Evolutionary conservation across 1,139 yeast species (phyloP).

Genomic region (Debaryomyces udenii): DNA sequence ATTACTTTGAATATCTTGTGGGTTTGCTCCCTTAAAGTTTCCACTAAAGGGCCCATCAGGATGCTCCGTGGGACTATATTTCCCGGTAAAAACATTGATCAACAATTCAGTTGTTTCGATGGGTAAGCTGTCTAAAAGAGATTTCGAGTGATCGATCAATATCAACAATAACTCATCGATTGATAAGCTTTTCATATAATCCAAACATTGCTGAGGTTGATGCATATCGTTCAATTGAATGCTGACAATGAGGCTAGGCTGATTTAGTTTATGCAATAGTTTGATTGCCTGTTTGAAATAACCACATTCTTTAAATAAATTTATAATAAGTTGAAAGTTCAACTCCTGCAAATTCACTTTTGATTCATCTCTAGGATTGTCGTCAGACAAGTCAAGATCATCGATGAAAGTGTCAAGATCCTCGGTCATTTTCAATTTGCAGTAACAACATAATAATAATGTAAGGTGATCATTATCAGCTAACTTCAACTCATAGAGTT

Average conservation of each 20-base stretch:
- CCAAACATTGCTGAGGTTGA: slow-evolving; percentile 64
- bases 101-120: slow-evolving; percentile 80
- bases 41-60: slow-evolving; percentile 11
- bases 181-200: slow-evolving; percentile 67
- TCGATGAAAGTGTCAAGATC: slow-evolving; percentile 64
- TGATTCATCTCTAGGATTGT: slow-evolving; percentile 10
- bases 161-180: slow-evolving; percentile 81
- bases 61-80: slow-evolving; percentile 52
- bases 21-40: slow-evolving; percentile 13
- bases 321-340: slow-evolving; percentile 72
- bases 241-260: slow-evolving; percentile 76
- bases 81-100: slow-evolving; percentile 88
- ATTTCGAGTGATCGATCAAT: slow-evolving; percentile 66
- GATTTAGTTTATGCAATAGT: slow-evolving; percentile 70
- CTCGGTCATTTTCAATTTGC: slow-evolving; percentile 68
- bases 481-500: slow-evolving; percentile 50
- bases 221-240: slow-evolving; percentile 70
- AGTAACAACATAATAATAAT: slow-evolving; percentile 75
- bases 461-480: slow-evolving; percentile 84
- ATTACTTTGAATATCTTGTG: slow-evolving; percentile 10
- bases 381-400: slow-evolving; percentile 33
- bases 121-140: slow-evolving; percentile 68
- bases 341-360: slow-evolving; percentile 42
- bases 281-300: slow-evolving; percentile 70
- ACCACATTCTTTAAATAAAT: slow-evolving; percentile 77